Evolutionary conservation across 164 flowering plant genomes (phyloP).

Genomic region (Macadamia integrifolia): DNA sequence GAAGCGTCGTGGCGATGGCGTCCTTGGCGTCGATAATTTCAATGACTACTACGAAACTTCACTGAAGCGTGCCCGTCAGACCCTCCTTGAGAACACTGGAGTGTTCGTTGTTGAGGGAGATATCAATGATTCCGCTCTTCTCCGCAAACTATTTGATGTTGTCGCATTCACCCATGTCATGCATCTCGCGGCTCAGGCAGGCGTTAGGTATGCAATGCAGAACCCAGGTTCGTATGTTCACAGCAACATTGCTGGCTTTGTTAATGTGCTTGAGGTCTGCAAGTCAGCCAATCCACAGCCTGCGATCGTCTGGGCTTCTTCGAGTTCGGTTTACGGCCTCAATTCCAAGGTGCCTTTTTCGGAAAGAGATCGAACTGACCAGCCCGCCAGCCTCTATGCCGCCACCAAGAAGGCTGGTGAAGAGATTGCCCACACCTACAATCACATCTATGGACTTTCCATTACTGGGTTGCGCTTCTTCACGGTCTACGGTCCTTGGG

Average conservation of each 20-base stretch:
- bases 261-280: constrained; percentile 72
- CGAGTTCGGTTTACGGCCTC: constrained; percentile 86
- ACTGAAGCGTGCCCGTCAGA: constrained; percentile 72
- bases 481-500: constrained; percentile 97
- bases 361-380: constrained; percentile 81
- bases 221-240: constrained; percentile 88
- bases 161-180: constrained; percentile 80
- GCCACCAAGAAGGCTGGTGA: constrained; percentile 96
- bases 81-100: constrained; percentile 55
- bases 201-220: constrained; percentile 89
- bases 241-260: constrained; percentile 87
- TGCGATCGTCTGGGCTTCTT: constrained; percentile 88
- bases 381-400: constrained; percentile 91
- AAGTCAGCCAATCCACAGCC: constrained; percentile 84
- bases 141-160: constrained; percentile 67
- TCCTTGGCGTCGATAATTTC: constrained; percentile 77
- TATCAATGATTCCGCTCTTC: constrained; percentile 55
- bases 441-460: constrained; percentile 84
- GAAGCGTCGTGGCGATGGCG: constrained; percentile 85
- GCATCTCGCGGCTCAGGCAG: constrained; percentile 97
- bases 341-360: constrained; percentile 85
- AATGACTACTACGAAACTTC: constrained; percentile 79
- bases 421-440: constrained; percentile 82
- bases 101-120: constrained; percentile 90
- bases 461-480: constrained; percentile 86